Evolutionary conservation across 1,139 yeast species (phyloP).

Genomic region (Groenewaldozyma sp.): DNA sequence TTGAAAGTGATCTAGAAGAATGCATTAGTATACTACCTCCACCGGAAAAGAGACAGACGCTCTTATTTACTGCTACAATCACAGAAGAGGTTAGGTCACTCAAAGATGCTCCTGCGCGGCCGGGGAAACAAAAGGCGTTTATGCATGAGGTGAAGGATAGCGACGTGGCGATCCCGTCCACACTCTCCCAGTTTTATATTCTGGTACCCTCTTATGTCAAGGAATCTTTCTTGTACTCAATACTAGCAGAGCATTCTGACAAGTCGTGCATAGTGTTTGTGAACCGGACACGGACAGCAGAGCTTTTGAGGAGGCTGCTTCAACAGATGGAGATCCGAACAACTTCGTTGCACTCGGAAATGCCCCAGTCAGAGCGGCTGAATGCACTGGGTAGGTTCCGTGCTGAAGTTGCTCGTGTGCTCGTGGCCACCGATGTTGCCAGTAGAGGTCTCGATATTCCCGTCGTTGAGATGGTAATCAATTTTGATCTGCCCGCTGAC

Average conservation of each 20-base stretch:
- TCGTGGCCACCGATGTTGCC: constrained; percentile 94
- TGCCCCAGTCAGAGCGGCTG: constrained; percentile 88
- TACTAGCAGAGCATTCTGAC: constrained; percentile 53
- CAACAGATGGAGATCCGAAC: constrained; percentile 67
- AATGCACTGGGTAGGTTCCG: constrained; percentile 85
- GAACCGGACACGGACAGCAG: constrained; percentile 85
- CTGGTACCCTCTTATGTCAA: constrained; percentile 75
- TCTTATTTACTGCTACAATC: constrained; percentile 90
- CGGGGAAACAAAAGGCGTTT: constrained; percentile 58
- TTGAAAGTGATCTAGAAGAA: constrained; percentile 61
- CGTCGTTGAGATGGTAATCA: constrained; percentile 75
- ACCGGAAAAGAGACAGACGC: constrained; percentile 67
- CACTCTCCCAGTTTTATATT: constrained; percentile 48
- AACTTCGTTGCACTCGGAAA: constrained; percentile 86
- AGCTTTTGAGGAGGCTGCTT: constrained; percentile 66
- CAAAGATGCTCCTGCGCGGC: constrained; percentile 55
- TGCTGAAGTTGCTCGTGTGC: constrained; percentile 86
- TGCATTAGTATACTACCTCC: constrained; percentile 68
- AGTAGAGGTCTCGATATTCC: constrained; percentile 98
- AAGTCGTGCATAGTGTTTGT: constrained; percentile 80
- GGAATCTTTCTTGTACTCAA: constrained; percentile 72
- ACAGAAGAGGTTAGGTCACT: constrained; percentile 84
- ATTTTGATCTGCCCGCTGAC: constrained; percentile 90
- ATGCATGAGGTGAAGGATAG: constrained; percentile 68
- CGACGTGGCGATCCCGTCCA: constrained; percentile 69